A percentile compares a stretch with the other conserved stretches of the same genome.
These are phyloP conservation scores for Termitomyces sp. DNA, from an alignment of 768 basidiomycete species.

Conservation along the genomic window DNA sequence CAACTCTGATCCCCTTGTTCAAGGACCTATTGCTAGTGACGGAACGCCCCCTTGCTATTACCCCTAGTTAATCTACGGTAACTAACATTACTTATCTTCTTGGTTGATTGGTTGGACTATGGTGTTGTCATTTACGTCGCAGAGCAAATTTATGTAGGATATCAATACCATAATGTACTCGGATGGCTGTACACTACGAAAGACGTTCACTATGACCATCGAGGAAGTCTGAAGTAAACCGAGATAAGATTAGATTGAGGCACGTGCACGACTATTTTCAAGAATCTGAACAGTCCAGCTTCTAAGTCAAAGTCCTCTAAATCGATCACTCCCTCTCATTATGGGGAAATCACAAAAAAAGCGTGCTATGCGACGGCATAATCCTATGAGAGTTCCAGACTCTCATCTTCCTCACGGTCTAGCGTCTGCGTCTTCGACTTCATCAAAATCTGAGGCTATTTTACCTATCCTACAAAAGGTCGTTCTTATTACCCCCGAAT, in stretches of 20 bases:
- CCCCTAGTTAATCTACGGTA: constrained; percentile 10
- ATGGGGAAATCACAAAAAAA: constrained; percentile 98
- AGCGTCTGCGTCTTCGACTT: constrained; percentile 65
- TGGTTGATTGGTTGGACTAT: constrained; percentile 6
- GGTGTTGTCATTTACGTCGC: constrained; percentile 4
- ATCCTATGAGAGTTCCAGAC: constrained; percentile 92
- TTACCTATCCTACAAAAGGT: constrained; percentile 93
- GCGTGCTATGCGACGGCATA: constrained; percentile 78
- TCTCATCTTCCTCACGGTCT: constrained; percentile 85
- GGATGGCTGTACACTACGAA: not conserved
- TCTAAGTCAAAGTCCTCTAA: not conserved
- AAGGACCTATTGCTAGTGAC: constrained; percentile 18
- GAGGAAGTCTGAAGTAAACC: not conserved
- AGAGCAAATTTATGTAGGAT: constrained; percentile 1
- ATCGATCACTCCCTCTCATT: not conserved
- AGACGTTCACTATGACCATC: too few relatives aligned
- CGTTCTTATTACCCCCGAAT: not conserved
- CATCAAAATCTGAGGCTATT: constrained; percentile 73
- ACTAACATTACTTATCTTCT: constrained; percentile 5
- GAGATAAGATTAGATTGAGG: constrained; percentile 14
- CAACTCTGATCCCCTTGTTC: constrained; percentile 3
- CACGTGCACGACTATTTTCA: constrained; percentile 12
- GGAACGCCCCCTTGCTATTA: constrained; percentile 19
- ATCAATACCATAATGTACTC: constrained; percentile 3
- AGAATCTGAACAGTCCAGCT: not conserved